These are phyloP conservation scores for Cryptococcus sp. DNA, from an alignment of 1,284 basidiomycete species.

Conservation along the genomic window DNA sequence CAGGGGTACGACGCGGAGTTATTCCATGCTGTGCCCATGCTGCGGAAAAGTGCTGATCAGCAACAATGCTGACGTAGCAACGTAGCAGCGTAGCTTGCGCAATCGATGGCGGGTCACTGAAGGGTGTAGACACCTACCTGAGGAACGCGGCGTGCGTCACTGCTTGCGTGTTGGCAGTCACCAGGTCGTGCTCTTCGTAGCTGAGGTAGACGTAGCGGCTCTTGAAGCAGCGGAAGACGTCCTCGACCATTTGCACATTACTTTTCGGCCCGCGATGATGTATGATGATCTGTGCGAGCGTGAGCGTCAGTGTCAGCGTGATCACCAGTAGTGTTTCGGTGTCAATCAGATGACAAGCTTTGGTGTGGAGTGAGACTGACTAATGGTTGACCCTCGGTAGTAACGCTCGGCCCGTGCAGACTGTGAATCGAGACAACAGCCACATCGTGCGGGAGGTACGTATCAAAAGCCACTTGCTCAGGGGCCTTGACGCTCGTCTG, in stretches of 20 bases:
- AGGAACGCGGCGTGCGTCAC: slow-evolving; percentile 98
- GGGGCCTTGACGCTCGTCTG: slow-evolving; percentile 98
- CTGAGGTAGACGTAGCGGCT: slow-evolving; percentile 88
- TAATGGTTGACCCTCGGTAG: slow-evolving; percentile 86
- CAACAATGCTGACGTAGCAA: not conserved
- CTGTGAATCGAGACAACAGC: slow-evolving; percentile 93
- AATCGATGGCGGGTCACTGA: not conserved
- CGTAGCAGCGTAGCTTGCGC: too few species aligned
- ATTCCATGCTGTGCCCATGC: slow-evolving; percentile 97
- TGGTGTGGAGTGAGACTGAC: slow-evolving; percentile 57
- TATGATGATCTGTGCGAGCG: slow-evolving; percentile 72
- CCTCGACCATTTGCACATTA: slow-evolving; percentile 76
- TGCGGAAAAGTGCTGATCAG: slow-evolving; percentile 44
- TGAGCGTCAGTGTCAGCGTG: slow-evolving; percentile 1
- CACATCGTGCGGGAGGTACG: slow-evolving; percentile 79
- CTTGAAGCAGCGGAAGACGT: slow-evolving; percentile 76
- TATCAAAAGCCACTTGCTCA: slow-evolving; percentile 87
- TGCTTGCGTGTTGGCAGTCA: slow-evolving; percentile 97
- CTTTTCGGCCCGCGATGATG: slow-evolving; percentile 78
- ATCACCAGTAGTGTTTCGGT: not conserved
- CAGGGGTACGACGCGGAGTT: slow-evolving; percentile 81
- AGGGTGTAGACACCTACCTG: slow-evolving; percentile 60
- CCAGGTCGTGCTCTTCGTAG: slow-evolving; percentile 93
- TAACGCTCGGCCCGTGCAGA: slow-evolving; percentile 89
- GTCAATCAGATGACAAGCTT: not conserved